These are phyloP conservation scores for Isatis tinctoria DNA, from an alignment of 345 rosid genomes.

Conservation along the genomic window DNA sequence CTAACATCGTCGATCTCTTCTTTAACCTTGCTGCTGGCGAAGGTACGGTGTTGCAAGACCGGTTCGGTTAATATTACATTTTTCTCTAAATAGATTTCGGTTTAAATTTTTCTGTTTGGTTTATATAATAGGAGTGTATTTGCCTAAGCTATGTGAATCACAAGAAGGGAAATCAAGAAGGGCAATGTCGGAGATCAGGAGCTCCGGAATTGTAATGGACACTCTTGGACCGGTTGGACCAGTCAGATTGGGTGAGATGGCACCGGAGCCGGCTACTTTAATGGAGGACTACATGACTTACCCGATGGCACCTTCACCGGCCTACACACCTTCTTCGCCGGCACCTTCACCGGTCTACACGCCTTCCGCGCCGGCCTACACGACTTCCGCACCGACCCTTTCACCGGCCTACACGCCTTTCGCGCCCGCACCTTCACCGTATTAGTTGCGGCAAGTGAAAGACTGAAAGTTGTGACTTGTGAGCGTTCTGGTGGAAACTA, in stretches of 20 bases:
- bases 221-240: constrained; percentile 26
- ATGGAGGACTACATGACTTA: neutral
- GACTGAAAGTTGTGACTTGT: neutral
- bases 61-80: neutral
- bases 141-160: constrained; percentile 69
- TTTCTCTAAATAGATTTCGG: neutral
- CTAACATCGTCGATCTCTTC: constrained; percentile 78
- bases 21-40: constrained; percentile 91
- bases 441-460: neutral
- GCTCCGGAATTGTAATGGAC: constrained; percentile 48
- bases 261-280: constrained; percentile 19
- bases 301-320: neutral
- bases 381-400: neutral
- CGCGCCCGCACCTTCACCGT: constrained; percentile 3
- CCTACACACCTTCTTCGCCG: neutral
- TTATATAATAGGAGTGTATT: constrained; percentile 53
- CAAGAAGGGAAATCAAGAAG: constrained; percentile 44
- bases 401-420: neutral
- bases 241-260: constrained; percentile 9
- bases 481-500: neutral
- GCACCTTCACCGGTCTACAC: neutral
- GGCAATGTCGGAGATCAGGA: constrained; percentile 55
- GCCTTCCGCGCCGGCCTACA: neutral
- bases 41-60: constrained; percentile 40
- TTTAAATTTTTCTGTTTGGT: neutral